Conservation (phyloP, 2,329 filamentous ascomycete genomes). For the Graphilbum ipis-grandicollis region DNA sequence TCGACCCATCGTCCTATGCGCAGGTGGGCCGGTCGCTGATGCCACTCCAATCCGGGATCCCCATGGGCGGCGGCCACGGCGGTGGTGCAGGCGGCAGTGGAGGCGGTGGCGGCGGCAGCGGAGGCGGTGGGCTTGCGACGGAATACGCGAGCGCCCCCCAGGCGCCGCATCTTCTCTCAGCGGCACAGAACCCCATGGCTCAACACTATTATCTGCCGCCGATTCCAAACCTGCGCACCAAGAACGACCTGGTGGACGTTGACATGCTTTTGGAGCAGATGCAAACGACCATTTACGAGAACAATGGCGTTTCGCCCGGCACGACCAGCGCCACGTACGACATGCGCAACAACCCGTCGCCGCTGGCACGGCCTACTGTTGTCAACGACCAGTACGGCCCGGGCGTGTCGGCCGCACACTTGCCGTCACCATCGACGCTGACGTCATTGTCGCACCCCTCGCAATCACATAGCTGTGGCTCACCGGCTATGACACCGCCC, state of each 20-base stretch:
- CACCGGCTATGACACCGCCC: conserved; percentile 60
- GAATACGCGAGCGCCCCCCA: conserved; percentile 33
- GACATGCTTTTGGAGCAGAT: conserved; percentile 93
- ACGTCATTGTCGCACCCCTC: conserved; percentile 35
- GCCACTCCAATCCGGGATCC: conserved; percentile 45
- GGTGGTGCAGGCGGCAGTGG: conserved; percentile 25
- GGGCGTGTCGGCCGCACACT: conserved; percentile 30
- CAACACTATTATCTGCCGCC: conserved; percentile 79
- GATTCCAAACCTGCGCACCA: conserved; percentile 76
- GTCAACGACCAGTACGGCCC: conserved; percentile 14
- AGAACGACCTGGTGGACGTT: conserved; percentile 84
- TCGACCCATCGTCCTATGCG: conserved; percentile 77
- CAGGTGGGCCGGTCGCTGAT: conserved; percentile 82
- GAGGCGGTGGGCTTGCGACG: conserved; percentile 27
- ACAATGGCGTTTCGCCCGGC: conserved; percentile 64
- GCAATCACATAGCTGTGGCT: conserved; percentile 30
- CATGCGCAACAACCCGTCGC: conserved; percentile 31
- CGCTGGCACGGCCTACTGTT: conserved; percentile 13
- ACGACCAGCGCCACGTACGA: conserved; percentile 52
- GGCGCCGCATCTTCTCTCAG: conserved; percentile 30
- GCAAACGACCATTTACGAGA: conserved; percentile 92
- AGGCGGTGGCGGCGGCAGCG: conserved; percentile 23
- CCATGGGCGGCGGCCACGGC: conserved; percentile 14
- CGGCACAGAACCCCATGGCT: conserved; percentile 40
- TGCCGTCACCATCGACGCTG: conserved; percentile 45